Evolutionary conservation across 768 basidiomycete genomes (phyloP).

Genomic region (Collybia nuda): DNA sequence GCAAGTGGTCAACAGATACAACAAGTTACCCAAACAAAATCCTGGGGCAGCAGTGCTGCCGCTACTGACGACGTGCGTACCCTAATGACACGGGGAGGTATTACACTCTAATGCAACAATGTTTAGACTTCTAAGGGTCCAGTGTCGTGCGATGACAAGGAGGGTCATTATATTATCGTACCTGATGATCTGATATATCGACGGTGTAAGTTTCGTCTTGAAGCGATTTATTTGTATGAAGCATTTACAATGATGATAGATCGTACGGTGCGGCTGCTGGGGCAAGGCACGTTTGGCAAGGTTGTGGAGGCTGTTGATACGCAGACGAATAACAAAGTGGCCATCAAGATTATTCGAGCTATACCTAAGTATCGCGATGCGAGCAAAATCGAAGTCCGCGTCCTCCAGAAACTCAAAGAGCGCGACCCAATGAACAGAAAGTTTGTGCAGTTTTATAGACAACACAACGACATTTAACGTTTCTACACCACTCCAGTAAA

Average conservation of each 20-base stretch:
- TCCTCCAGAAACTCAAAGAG: conserved; percentile 87
- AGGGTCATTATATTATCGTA: conserved; percentile 97
- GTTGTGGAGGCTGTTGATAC: conserved; percentile 92
- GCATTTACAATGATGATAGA: conserved; percentile 47
- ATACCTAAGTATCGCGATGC: conserved; percentile 99
- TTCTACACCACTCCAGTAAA: conserved; percentile 58
- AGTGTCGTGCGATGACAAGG: conserved; percentile 91
- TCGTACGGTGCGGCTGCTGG: conserved; percentile 86
- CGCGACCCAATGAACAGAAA: conserved; percentile 85
- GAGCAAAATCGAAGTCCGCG: conserved; percentile 96
- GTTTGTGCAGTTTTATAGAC: conserved; percentile 48
- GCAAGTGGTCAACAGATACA: conserved; percentile 50
- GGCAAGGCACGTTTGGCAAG: conserved; percentile 99
- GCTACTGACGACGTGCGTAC: conserved; percentile 66
- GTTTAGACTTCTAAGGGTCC: conserved; percentile 63
- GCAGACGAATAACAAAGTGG: conserved; percentile 73
- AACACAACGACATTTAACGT: conserved; percentile 16
- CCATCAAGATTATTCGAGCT: conserved; percentile 98
- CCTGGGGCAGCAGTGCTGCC: conserved; percentile 66
- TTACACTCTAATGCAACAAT: conserved; percentile 24
- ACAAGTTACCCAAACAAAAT: conserved; percentile 50
- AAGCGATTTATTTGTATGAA: conserved; percentile 10
- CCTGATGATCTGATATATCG: conserved; percentile 86
- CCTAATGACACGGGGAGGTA: conserved; percentile 13
- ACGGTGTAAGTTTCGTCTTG: conserved; percentile 60